Base-by-base conservation (phyloP, 2,329 filamentous ascomycete genomes). In the Akanthomyces muscarius region DNA sequence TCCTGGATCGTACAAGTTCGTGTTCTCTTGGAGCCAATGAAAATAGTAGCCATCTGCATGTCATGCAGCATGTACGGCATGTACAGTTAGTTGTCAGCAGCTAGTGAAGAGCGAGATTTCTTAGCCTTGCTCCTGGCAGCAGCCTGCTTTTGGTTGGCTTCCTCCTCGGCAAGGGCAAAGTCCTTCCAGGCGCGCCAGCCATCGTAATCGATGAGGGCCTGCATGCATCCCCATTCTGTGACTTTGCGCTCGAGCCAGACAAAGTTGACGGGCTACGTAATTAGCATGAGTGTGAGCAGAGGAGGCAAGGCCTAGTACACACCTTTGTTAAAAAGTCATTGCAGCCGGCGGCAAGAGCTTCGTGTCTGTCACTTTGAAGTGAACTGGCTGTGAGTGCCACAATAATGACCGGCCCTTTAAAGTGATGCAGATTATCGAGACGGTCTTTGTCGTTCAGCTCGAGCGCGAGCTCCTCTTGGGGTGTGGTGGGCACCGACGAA, bases 151-250 rank as follows among this genome's bases (percentile, higher is more conserved):
- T 78, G 80, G 21, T 68, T 71, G 4, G 77, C 73, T 33, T 80
- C 80, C 23, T 76, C 72, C 61, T 78, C 75, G 65, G 80, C 78
- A 63, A 81, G 78, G 10, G 80, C 80, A 71, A 91, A 94, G 71
- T 95, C 91, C 75, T 97, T 97, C 95, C 95, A 99, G 75, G 92
- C 92, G 62, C 93, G 86, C 95, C 95, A 99, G 65, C 95, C 95
- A 74, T 98, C 94, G 73, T 95, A 98, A 78, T 99, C 95, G 71
- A 99, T 98, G 28, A 99, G 83, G 11, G 95, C 95, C 79, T 98
- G 95, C 95, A 99, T 99, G 80, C 95, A 98, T 63, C 95, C 95
- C 95, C 95, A 99, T 81, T 99, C 95, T 78, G 96, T 97, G 69
- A 98, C 93, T 76, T 99, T 99, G 63, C 94, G 87, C 75, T 97